phyloP scores from a whole-genome alignment of 228 moss, liverwort and hornwort genomes.

The Sphagnum fallax region DNA sequence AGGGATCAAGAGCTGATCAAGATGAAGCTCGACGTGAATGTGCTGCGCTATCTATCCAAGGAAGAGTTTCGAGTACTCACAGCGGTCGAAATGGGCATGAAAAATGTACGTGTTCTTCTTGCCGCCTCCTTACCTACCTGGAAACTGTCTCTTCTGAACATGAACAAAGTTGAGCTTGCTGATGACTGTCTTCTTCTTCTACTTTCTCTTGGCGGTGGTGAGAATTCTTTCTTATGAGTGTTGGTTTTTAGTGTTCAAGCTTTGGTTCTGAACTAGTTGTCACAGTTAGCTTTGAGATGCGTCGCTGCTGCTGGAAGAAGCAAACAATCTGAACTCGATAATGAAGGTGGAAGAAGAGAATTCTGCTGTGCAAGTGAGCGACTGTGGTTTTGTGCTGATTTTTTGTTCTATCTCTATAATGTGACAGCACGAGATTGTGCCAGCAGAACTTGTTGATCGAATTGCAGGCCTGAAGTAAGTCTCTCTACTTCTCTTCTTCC shows the following conservation, averaged over 20 bases:
- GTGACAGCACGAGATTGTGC: constrained; percentile 91
- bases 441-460: constrained; percentile 95
- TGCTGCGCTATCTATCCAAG: constrained; percentile 78
- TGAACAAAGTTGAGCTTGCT: background rate
- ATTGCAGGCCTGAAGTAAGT: constrained; percentile 83
- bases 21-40: constrained; percentile 94
- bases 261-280: too few relatives aligned
- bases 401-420: too few relatives aligned
- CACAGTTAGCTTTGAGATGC: too few relatives aligned
- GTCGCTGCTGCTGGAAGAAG: too few relatives aligned
- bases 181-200: background rate
- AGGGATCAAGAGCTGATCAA: background rate
- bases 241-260: too few relatives aligned
- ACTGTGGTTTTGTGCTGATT: background rate
- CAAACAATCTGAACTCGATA: too few relatives aligned
- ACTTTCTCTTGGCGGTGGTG: too few relatives aligned
- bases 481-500: background rate
- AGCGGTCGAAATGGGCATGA: constrained; percentile 97
- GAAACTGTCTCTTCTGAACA: background rate
- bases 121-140: background rate
- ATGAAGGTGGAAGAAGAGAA: background rate
- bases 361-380: background rate
- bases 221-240: too few relatives aligned
- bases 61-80: constrained; percentile 97
- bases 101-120: constrained; percentile 46